phyloP scores from a whole-genome alignment of 495 filamentous ascomycete genomes.

The Durotheca rogersii region DNA sequence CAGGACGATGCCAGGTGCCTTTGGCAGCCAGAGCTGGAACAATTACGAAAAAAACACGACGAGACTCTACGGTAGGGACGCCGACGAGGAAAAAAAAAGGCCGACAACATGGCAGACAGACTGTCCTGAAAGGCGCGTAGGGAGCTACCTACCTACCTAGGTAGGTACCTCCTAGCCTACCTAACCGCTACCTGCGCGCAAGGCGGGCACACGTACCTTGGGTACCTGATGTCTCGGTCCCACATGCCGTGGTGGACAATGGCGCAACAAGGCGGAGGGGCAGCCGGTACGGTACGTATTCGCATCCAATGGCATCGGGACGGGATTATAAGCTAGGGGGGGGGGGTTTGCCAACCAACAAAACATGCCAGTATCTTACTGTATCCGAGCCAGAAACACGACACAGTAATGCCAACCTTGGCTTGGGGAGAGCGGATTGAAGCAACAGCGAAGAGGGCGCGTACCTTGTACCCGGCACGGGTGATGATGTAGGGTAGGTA shows the following conservation, averaged over 20 bases:
- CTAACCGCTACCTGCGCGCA: too few relatives aligned
- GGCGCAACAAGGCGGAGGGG: conserved; percentile 11
- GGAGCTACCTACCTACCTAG: too few relatives aligned
- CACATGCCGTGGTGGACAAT: conserved; percentile 10
- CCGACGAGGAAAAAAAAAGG: not conserved
- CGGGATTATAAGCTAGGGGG: conserved; percentile 10
- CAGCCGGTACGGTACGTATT: conserved; percentile 2
- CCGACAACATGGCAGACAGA: not conserved
- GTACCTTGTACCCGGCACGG: not conserved
- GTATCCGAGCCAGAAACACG: conserved; percentile 31
- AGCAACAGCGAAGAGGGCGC: not conserved
- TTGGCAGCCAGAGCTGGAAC: too few relatives aligned
- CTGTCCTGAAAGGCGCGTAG: too few relatives aligned
- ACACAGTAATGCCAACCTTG: conserved; percentile 31
- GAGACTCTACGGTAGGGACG: too few relatives aligned
- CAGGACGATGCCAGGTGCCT: too few relatives aligned
- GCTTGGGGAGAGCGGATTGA: too few relatives aligned
- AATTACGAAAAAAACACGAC: too few relatives aligned
- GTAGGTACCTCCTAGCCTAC: too few relatives aligned
- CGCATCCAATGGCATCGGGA: conserved; percentile 14
- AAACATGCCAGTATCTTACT: conserved; percentile 29
- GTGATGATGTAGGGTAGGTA: not conserved
- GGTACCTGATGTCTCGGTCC: not conserved
- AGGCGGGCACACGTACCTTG: too few relatives aligned
- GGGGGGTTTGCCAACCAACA: conserved; percentile 28